Conservation (phyloP, 2,329 filamentous ascomycete species). For the Xylariaceae sp. region DNA sequence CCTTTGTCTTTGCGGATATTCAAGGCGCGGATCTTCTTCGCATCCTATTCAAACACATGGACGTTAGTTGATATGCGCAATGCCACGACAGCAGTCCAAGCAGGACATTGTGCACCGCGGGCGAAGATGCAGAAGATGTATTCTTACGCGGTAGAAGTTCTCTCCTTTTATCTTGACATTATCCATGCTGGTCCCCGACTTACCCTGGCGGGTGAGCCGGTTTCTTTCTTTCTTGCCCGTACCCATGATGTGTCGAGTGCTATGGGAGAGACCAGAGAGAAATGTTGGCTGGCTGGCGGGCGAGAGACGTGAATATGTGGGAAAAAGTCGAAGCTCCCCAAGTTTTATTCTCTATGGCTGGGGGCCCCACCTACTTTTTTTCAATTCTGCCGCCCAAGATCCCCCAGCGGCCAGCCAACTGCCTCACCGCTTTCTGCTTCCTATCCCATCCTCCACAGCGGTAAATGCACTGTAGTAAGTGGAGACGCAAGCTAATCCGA, state of each 20-base stretch:
- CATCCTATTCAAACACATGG: conserved; percentile 34
- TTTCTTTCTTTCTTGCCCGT: conserved; percentile 86
- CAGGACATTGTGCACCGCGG: not conserved
- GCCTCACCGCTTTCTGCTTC: conserved; percentile 13
- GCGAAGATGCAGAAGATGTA: too few relatives aligned
- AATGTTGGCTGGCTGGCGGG: conserved; percentile 12
- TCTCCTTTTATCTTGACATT: conserved; percentile 95
- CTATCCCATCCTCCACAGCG: too few relatives aligned
- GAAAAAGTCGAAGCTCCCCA: conserved; percentile 6
- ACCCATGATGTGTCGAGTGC: conserved; percentile 61
- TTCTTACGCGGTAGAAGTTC: conserved; percentile 71
- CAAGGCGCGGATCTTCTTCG: conserved; percentile 84
- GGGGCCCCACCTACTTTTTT: conserved; percentile 13
- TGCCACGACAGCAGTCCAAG: not conserved
- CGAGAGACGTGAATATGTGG: conserved; percentile 3
- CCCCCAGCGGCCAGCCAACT: not conserved
- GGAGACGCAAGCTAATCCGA: not conserved
- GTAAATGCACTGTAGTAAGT: not conserved
- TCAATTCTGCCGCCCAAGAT: not conserved
- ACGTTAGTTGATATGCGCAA: not conserved
- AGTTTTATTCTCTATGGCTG: conserved; percentile 11
- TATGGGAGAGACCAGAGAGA: conserved; percentile 22
- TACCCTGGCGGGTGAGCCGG: conserved; percentile 81
- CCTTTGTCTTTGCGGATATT: conserved; percentile 90
- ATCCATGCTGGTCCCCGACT: conserved; percentile 78